phyloP scores from a whole-genome alignment of 139 green algal species.

The Coelastrella sp. region DNA sequence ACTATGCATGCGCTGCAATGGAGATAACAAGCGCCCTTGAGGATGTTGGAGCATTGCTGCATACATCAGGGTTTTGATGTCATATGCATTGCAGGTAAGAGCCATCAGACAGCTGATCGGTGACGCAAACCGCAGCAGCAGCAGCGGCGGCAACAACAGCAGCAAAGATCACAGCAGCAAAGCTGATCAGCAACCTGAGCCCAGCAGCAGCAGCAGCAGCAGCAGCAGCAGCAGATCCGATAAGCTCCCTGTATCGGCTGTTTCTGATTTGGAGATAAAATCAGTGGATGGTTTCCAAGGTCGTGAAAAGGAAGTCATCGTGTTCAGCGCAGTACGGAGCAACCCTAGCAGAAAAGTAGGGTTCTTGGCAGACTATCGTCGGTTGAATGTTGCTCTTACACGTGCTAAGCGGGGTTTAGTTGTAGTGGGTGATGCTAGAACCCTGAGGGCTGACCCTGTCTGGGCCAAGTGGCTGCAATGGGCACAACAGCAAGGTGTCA shows the following conservation, averaged over 20 bases:
- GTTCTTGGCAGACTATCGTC: conserved; percentile 87
- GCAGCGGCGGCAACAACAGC: neutral
- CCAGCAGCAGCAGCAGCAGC: conserved; percentile 62
- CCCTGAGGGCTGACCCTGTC: conserved; percentile 64
- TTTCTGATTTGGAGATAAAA: conserved; percentile 58
- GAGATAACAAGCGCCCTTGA: no score
- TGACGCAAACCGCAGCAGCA: neutral
- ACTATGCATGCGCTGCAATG: no score
- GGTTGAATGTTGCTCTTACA: conserved; percentile 85
- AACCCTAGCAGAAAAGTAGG: conserved; percentile 77
- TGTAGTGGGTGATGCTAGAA: conserved; percentile 86
- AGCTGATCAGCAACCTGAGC: no score
- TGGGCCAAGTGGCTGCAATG: conserved; percentile 29
- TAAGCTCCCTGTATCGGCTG: neutral
- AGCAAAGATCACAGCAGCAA: neutral
- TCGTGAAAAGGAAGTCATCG: conserved; percentile 92
- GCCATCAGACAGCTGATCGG: neutral
- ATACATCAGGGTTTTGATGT: neutral
- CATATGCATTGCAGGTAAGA: neutral
- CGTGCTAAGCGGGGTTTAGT: conserved; percentile 84
- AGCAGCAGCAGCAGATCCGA: conserved; percentile 17
- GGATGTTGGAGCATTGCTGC: no score
- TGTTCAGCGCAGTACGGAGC: conserved; percentile 91
- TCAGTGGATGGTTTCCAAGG: conserved; percentile 90
- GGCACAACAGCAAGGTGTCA: conserved; percentile 1